Evolutionary conservation across 139 green algal genomes (phyloP), one percentile per base, ranked within the genome.

Genomic region (Chlorella sp.): DNA sequence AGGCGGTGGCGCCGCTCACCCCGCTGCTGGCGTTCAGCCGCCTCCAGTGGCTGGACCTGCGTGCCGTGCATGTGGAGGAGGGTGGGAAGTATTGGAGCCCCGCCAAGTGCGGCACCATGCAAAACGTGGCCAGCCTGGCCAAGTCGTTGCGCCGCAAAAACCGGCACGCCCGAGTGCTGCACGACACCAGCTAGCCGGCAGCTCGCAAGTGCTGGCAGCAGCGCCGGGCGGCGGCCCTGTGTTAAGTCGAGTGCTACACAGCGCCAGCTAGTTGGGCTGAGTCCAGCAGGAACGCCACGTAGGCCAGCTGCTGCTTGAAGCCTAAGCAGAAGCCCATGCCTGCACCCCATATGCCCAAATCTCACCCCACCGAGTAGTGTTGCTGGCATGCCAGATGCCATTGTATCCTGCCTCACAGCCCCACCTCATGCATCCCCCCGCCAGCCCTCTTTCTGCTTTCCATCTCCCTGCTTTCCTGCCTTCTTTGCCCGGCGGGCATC

Each of bases 21-120:
- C 28, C 16, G 53, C 78, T 95, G 40, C 42, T 73, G 34, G 61
- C 42, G 0, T 57, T 95, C 89, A 90, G 85, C 1, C 22, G 69
- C 22, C 69, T 96, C 1, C 24, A 68, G 68, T 75, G 93, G 18
- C 60, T 95, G 36, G 94, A 96, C 88, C 89, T 95, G 87, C 90
- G 93, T 1, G 82, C 53, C 24, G 85, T 95, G 16, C 93, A 95
- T 81, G 85, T 91, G 37, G 90, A 94, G 40, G 82, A 89, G 24
- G 83, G 85, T 1, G 28, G 16, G 14, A 48, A 30, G 14, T 95
- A 90, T 77, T 96, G 93, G 91, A 89, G 53, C 37, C 87, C 92
- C 22, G 92, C 40, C 85, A 96, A 96, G 87, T 96, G 93, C 78
- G 80, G 64, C 28, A 95, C 91, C 39, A 96, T 96, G 94, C 82